These are phyloP conservation scores for Cutaneotrichosporon cutaneum DNA, from an alignment of 1,284 basidiomycete species.

Conservation along the genomic window DNA sequence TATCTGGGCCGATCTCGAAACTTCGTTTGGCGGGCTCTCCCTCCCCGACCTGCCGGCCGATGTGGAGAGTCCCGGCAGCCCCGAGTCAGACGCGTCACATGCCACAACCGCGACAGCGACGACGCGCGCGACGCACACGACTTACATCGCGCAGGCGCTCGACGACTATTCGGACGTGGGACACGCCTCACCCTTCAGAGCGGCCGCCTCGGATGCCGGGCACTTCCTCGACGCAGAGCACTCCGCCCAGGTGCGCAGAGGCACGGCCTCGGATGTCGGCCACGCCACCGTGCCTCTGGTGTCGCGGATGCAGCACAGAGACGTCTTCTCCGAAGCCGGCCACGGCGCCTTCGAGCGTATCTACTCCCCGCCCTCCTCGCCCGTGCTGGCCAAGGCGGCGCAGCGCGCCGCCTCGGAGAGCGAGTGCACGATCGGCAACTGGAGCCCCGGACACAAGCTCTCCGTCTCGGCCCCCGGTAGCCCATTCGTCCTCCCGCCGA, in stretches of 20 bases:
- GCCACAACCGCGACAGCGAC: not conserved
- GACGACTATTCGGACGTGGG: not conserved
- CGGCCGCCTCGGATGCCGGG: not conserved
- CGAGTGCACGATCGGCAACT: not conserved
- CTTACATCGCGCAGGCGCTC: not conserved
- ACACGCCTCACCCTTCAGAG: not conserved
- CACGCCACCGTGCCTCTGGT: not conserved
- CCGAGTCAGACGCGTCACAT: not conserved
- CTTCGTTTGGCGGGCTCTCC: conserved; percentile 1
- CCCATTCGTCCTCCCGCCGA: conserved; percentile 5
- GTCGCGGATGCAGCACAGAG: not conserved
- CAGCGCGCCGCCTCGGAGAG: conserved; percentile 4
- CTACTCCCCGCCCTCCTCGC: not conserved
- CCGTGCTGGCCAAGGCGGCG: not conserved
- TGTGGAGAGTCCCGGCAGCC: not conserved
- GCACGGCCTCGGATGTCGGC: not conserved
- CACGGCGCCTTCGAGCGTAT: not conserved
- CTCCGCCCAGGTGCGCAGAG: not conserved
- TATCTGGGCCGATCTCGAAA: conserved; percentile 5
- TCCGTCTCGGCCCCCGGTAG: conserved; percentile 9
- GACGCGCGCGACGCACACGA: not conserved
- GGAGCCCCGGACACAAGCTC: not conserved
- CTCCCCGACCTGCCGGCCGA: conserved; percentile 6
- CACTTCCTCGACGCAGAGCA: not conserved
- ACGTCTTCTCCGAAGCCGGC: not conserved